Evolutionary conservation across 129 eudicot species (phyloP), one percentile per base, ranked within the genome.

Genomic region (Dittrichia graveolens): DNA sequence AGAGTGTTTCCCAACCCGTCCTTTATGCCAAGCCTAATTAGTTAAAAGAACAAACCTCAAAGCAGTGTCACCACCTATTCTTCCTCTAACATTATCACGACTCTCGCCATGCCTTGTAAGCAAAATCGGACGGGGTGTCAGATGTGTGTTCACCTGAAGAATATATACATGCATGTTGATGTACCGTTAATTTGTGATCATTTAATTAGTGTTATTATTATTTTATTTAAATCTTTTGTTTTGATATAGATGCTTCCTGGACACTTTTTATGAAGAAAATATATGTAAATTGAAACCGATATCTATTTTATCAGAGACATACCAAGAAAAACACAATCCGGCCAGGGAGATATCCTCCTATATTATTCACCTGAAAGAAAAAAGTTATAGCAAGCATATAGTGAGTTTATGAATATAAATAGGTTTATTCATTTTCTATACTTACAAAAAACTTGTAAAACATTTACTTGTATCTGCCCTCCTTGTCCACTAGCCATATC

Each of bases 401-500:
- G 68, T 66, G 52, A 67, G 74, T 76, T 56, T 10, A 14, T n/a
- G n/a, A n/a, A n/a, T 19, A 10, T 39, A 14, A 54, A 3, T 15
- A 61, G 6, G 10, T 0, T 8, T 44, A 31, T 35, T 4, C 61
- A 71, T 19, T 58, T n/a, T 68, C 8, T 8, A 39, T 6, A 34
- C 12, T 42, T 37, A 14, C 38, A 43, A 69, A 53, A 52, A 41
- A 31, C 8, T 62, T 34, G 8, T 15, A 18, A 74, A 61, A 61
- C 44, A 52, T 71, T 80, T 81, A 95, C 99, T 78, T 95, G 97
- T 86, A 95, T 95, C 81, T 95, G 97, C 69, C 97, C 99, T 47
- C 99, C 99, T 74, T 88, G 80, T 54, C 99, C 99, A 73, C 92
- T 90, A 77, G 87, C 99, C 96, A 84, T 95, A 77, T 95, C 99